These are phyloP conservation scores for Porcisia deanei DNA, from an alignment of 208 protist species.

Conservation along the genomic window DNA sequence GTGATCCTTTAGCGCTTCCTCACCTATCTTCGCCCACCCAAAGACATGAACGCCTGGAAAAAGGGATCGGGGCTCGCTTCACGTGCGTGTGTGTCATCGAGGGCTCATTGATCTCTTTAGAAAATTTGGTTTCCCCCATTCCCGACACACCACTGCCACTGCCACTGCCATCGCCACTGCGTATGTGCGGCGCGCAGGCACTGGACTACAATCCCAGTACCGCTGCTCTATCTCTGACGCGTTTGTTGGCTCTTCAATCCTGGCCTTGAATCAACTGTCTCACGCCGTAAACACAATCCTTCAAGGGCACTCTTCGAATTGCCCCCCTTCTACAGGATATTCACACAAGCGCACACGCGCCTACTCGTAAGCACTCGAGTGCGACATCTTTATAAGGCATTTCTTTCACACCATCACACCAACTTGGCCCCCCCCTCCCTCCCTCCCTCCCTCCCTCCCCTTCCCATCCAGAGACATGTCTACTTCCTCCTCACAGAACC, in stretches of 20 bases:
- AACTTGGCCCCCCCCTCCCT: neutral
- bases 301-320: neutral
- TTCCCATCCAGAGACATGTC: slow-evolving; percentile 10
- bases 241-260: neutral
- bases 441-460: neutral
- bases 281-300: neutral
- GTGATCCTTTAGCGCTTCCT: neutral
- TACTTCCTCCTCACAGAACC: slow-evolving; percentile 6
- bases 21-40: neutral
- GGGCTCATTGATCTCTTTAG: neutral
- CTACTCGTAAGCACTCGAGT: neutral
- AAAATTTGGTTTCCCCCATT: neutral
- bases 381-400: neutral
- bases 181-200: neutral
- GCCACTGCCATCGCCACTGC: too few species aligned
- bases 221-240: neutral
- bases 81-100: too few species aligned
- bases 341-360: slow-evolving; percentile 1
- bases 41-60: neutral
- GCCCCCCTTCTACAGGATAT: neutral
- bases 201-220: too few species aligned
- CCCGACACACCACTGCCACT: neutral
- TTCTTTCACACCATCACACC: neutral
- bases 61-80: neutral
- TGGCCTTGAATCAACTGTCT: neutral